Conservation (phyloP, 805 yeast species). For the Metschnikowia continentalis region DNA sequence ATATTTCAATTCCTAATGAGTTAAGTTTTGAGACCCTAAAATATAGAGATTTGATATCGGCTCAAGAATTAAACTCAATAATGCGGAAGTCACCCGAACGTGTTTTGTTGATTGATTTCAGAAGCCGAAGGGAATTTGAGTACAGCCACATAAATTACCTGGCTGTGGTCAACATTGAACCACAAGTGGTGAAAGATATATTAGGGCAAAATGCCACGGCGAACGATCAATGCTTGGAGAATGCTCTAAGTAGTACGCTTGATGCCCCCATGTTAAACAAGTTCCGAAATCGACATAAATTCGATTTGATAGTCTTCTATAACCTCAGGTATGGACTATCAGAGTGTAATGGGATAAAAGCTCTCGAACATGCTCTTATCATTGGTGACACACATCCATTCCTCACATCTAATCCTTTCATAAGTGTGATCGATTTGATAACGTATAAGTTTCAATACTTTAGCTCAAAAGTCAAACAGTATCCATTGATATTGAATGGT, state of each 20-base stretch:
- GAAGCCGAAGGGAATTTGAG: conserved; percentile 58
- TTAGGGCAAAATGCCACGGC: conserved; percentile 29
- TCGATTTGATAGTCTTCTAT: conserved; percentile 63
- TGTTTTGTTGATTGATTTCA: conserved; percentile 65
- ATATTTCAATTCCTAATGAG: neutral
- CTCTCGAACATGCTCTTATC: conserved; percentile 35
- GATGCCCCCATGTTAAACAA: conserved; percentile 51
- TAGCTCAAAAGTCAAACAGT: conserved; percentile 28
- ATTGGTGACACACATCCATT: conserved; percentile 33
- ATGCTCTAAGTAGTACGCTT: conserved; percentile 51
- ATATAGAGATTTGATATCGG: conserved; percentile 10
- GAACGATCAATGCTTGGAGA: conserved; percentile 65
- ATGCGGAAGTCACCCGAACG: conserved; percentile 6
- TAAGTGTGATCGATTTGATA: conserved; percentile 38
- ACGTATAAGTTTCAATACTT: conserved; percentile 30
- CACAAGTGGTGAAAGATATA: conserved; percentile 29
- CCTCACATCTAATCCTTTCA: conserved; percentile 55
- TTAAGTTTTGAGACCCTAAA: neutral
- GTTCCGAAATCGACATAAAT: conserved; percentile 52
- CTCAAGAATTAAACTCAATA: conserved; percentile 8
- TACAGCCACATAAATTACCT: conserved; percentile 57
- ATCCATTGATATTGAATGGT: conserved; percentile 35
- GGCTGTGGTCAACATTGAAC: conserved; percentile 72
- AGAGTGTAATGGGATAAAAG: conserved; percentile 27
- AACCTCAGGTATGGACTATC: conserved; percentile 43